These are phyloP conservation scores for Aspergillus persii DNA, from an alignment of 2,329 filamentous ascomycete species.

Conservation along the genomic window DNA sequence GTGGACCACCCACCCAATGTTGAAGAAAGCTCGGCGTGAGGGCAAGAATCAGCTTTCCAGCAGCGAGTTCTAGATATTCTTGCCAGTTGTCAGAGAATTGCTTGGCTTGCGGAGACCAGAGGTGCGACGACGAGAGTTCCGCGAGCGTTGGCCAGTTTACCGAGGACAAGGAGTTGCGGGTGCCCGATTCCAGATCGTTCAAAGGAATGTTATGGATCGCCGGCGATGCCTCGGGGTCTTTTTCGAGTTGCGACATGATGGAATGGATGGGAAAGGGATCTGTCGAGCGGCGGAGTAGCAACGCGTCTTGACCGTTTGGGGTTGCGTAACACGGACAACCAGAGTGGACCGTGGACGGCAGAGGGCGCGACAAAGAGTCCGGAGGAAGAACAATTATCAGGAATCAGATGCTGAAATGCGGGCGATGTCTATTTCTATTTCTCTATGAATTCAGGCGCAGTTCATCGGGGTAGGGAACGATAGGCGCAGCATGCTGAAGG, in stretches of 20 bases:
- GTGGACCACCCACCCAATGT: slow-evolving; percentile 30
- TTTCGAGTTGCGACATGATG: slow-evolving; percentile 16
- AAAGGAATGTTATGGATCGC: slow-evolving; percentile 28
- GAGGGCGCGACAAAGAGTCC: not conserved
- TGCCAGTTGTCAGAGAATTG: slow-evolving; percentile 26
- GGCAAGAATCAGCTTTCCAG: slow-evolving; percentile 26
- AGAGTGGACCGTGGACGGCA: slow-evolving; percentile 2
- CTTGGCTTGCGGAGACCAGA: slow-evolving; percentile 14
- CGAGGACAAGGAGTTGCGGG: slow-evolving; percentile 5
- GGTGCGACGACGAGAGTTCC: slow-evolving; percentile 22
- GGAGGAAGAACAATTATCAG: no score
- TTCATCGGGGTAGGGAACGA: not conserved
- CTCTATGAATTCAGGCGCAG: not conserved
- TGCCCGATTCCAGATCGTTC: slow-evolving; percentile 28
- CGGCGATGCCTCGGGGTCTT: slow-evolving; percentile 18
- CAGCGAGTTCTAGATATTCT: slow-evolving; percentile 20
- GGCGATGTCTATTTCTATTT: not conserved
- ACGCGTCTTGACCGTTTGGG: not conserved
- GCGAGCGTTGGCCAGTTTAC: slow-evolving; percentile 24
- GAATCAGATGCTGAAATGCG: not conserved
- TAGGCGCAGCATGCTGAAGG: not conserved
- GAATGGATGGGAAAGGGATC: not conserved
- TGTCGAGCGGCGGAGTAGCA: not conserved
- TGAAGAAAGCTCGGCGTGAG: slow-evolving; percentile 39
- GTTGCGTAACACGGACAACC: slow-evolving; percentile 1